Conservation (phyloP, 2,329 filamentous ascomycete species). For the Hypoxylon rubiginosum region DNA sequence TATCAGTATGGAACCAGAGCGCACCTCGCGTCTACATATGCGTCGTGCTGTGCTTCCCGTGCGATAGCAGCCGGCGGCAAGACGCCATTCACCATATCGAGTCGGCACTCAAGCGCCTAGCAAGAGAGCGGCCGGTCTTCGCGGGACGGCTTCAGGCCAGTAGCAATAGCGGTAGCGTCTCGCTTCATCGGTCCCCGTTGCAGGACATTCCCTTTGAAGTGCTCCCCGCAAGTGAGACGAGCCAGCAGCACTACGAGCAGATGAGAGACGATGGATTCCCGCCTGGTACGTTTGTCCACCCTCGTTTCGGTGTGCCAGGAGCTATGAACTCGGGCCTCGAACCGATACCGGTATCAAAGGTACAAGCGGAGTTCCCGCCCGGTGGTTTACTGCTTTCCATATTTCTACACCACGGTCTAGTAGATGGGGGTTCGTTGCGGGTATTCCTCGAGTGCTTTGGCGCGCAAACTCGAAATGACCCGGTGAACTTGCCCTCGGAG, state of each 20-base stretch:
- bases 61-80: slow-evolving; percentile 42
- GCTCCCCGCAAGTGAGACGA: slow-evolving; percentile 31
- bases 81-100: slow-evolving; percentile 46
- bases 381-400: slow-evolving; percentile 58
- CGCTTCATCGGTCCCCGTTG: slow-evolving; percentile 43
- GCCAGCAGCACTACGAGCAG: slow-evolving; percentile 43
- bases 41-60: slow-evolving; percentile 53
- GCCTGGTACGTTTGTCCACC: slow-evolving; percentile 46
- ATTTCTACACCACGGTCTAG: slow-evolving; percentile 59
- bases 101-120: slow-evolving; percentile 47
- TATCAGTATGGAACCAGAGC: slow-evolving; percentile 54
- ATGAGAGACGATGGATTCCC: slow-evolving; percentile 48
- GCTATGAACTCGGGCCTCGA: slow-evolving; percentile 35
- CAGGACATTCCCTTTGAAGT: slow-evolving; percentile 50
- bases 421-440: slow-evolving; percentile 57
- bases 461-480: slow-evolving; percentile 50
- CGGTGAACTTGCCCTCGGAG: slow-evolving; percentile 47
- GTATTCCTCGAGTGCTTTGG: slow-evolving; percentile 58
- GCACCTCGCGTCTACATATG: slow-evolving; percentile 53
- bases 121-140: slow-evolving; percentile 49
- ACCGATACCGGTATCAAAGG: slow-evolving; percentile 54
- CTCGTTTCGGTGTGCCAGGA: slow-evolving; percentile 45
- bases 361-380: slow-evolving; percentile 56
- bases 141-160: slow-evolving; percentile 48
- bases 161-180: slow-evolving; percentile 43